A percentile compares a stretch with the other conserved stretches of the same genome.
Evolutionary conservation across 2,329 filamentous ascomycete genomes (phyloP).

Genomic region (Camptophora hylomeconis): DNA sequence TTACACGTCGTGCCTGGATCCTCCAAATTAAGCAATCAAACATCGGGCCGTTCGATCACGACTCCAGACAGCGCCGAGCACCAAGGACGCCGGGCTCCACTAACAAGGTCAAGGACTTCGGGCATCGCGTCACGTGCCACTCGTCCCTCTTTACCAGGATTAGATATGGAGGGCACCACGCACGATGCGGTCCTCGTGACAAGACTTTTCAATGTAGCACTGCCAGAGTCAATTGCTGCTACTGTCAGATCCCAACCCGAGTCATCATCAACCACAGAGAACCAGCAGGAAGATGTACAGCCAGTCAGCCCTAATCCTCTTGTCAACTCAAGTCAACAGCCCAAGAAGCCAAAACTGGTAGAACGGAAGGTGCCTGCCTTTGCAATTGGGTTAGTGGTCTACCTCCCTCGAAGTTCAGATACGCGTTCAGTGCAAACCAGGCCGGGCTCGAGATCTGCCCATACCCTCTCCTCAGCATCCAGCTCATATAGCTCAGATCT

Average conservation of each 20-base stretch:
- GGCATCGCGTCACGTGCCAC: no score
- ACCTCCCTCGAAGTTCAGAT: conserved; percentile 33
- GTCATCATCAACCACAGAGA: no score
- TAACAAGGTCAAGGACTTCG: conserved; percentile 26
- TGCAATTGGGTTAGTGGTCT: conserved; percentile 43
- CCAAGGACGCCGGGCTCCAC: conserved; percentile 20
- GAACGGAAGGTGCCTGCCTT: conserved; percentile 46
- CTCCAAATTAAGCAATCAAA: conserved; percentile 6
- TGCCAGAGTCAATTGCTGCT: no score
- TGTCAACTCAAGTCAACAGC: conserved; percentile 1
- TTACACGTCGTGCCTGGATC: conserved; percentile 40
- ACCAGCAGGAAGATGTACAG: conserved; percentile 3
- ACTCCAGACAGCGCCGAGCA: conserved; percentile 4
- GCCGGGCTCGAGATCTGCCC: conserved; percentile 10
- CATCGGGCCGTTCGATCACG: conserved; percentile 1
- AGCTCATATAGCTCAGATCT: conserved; percentile 16
- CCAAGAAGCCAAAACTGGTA: conserved; percentile 33
- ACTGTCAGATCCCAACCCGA: no score
- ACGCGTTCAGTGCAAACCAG: conserved; percentile 6
- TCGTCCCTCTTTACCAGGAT: conserved; percentile 10
- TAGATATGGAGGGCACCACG: conserved; percentile 20
- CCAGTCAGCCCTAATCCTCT: background rate
- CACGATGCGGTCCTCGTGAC: conserved; percentile 44
- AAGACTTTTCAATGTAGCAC: conserved; percentile 44
- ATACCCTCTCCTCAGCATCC: conserved; percentile 7